These are phyloP conservation scores for Osmanthus fragrans DNA, from an alignment of 257 asterid genomes.

Conservation along the genomic window DNA sequence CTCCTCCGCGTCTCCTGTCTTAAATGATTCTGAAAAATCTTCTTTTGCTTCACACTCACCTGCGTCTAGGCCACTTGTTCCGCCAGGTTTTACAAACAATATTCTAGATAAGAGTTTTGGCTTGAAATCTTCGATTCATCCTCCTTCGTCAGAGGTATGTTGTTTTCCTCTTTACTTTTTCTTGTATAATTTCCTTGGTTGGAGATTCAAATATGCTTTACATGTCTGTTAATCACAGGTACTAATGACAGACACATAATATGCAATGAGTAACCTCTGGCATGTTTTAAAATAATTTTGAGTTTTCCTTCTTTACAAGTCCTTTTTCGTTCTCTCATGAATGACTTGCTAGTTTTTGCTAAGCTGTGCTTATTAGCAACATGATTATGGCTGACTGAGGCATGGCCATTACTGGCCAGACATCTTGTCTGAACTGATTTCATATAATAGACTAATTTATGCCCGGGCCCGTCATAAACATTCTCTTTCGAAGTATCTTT, in stretches of 20 bases:
- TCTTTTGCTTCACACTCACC: slow-evolving; percentile 59
- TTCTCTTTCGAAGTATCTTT: not conserved
- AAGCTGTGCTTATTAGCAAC: not conserved
- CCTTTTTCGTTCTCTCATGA: not conserved
- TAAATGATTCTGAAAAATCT: slow-evolving; percentile 57
- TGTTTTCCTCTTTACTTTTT: not conserved
- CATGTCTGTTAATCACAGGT: not conserved
- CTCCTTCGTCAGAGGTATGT: slow-evolving; percentile 56
- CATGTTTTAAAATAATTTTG: not conserved
- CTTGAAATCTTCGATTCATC: slow-evolving; percentile 45
- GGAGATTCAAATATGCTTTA: slow-evolving; percentile 12
- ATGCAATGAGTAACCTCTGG: not conserved
- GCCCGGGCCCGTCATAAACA: not conserved
- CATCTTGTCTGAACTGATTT: not conserved
- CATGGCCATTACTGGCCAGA: not conserved
- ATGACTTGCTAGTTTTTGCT: not conserved
- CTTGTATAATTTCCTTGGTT: slow-evolving; percentile 12
- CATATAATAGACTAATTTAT: not conserved
- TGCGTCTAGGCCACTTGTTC: slow-evolving; percentile 72
- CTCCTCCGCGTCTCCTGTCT: slow-evolving; percentile 33
- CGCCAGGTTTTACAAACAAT: slow-evolving; percentile 77
- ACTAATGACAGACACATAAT: not conserved
- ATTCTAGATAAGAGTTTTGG: slow-evolving; percentile 62
- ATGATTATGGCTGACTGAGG: not conserved
- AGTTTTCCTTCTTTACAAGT: not conserved